Evolutionary conservation across 2,329 filamentous ascomycete species (phyloP).

Genomic region (Pseudogymnoascus verrucosus): DNA sequence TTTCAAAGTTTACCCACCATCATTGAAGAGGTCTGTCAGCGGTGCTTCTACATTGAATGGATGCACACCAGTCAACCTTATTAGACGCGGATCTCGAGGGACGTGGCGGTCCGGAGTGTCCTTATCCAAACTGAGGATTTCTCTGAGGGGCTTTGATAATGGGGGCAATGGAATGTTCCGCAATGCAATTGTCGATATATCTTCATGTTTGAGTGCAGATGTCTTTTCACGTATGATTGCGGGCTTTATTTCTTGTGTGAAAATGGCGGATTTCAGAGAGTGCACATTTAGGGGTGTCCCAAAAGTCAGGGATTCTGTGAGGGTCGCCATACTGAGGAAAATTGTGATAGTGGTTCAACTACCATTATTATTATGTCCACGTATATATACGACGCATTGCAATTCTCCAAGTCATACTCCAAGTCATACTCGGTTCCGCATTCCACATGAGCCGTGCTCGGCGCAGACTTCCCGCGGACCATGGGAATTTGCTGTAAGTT

Average conservation of each 20-base stretch:
- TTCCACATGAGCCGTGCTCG: neutral
- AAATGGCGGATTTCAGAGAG: neutral
- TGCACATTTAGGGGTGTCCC: neutral
- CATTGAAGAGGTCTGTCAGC: conserved; percentile 65
- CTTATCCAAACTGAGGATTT: conserved; percentile 65
- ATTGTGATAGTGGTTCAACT: neutral
- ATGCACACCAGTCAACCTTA: conserved; percentile 79
- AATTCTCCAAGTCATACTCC: neutral
- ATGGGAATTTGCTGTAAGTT: neutral
- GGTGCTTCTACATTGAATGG: conserved; percentile 89
- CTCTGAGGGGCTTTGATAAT: conserved; percentile 44
- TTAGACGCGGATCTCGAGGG: conserved; percentile 68
- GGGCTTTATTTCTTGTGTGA: neutral
- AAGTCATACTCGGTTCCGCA: neutral
- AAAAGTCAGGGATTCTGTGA: neutral
- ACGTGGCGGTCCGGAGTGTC: conserved; percentile 81
- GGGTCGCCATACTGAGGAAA: neutral
- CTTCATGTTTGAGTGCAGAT: neutral
- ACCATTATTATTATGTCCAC: neutral
- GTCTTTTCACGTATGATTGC: neutral
- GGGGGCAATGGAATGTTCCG: conserved; percentile 55
- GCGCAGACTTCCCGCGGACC: neutral
- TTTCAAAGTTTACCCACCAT: neutral
- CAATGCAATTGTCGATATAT: neutral
- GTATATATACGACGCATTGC: neutral